A percentile compares a stretch with the other conserved stretches of the same genome.
phyloP scores from a whole-genome alignment of 805 yeast species.

The Tetrapisispora nanseiensis region DNA sequence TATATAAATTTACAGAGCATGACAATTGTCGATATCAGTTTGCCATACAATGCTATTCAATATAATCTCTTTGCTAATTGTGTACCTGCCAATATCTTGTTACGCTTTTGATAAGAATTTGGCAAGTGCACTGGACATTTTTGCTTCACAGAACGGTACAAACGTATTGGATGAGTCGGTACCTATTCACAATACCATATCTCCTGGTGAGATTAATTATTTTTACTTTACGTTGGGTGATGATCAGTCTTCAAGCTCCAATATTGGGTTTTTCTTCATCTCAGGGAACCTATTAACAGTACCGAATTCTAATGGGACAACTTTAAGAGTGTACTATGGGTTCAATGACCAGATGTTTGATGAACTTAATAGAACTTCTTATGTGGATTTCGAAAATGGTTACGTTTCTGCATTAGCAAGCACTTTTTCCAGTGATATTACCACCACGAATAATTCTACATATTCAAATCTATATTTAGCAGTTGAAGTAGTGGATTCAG shows the following conservation, averaged over 20 bases:
- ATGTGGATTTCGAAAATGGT: slow-evolving; percentile 18
- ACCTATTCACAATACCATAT: slow-evolving; percentile 24
- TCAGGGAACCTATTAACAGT: slow-evolving; percentile 29
- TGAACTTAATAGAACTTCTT: too few relatives aligned
- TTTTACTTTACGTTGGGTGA: slow-evolving; percentile 19
- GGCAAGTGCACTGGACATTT: neutral
- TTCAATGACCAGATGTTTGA: slow-evolving; percentile 20
- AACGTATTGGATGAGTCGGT: slow-evolving; percentile 26
- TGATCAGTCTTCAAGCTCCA: slow-evolving; percentile 3
- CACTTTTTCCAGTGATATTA: slow-evolving; percentile 12
- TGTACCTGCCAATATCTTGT: neutral
- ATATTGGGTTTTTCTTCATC: slow-evolving; percentile 17
- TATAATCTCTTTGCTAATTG: too few relatives aligned
- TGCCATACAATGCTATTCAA: too few relatives aligned
- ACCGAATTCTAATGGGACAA: slow-evolving; percentile 17
- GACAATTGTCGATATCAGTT: too few relatives aligned
- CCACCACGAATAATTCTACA: slow-evolving; percentile 9
- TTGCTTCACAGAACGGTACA: slow-evolving; percentile 11
- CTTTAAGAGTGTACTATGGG: slow-evolving; percentile 18
- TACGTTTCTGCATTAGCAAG: slow-evolving; percentile 25
- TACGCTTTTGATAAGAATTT: neutral
- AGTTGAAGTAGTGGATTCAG: slow-evolving; percentile 17
- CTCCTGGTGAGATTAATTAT: slow-evolving; percentile 17
- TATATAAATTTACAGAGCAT: too few relatives aligned
- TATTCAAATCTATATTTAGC: slow-evolving; percentile 21